Percentiles rank a stretch among this genome's conserved stretches.
Conservation (phyloP, 2,329 filamentous ascomycete species). For the Pezicula carpinea region DNA sequence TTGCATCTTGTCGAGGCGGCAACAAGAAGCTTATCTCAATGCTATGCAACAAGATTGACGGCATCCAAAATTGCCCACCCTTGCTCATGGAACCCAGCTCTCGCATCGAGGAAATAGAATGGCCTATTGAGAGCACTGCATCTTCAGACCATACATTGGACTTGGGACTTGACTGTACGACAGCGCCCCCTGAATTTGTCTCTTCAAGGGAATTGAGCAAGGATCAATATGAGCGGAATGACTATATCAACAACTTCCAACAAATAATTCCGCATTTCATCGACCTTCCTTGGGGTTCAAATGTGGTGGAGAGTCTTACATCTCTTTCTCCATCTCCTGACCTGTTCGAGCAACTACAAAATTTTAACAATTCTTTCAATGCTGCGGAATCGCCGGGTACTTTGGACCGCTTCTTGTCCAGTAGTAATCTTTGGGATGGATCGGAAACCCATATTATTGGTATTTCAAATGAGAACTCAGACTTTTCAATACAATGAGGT, state of each 20-base stretch:
- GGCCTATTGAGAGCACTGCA: background rate
- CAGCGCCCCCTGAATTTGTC: background rate
- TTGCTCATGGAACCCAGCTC: constrained; percentile 6
- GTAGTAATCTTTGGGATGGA: background rate
- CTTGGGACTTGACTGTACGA: background rate
- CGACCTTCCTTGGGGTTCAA: background rate
- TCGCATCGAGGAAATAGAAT: constrained; percentile 3
- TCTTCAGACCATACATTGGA: constrained; percentile 3
- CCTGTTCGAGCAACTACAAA: background rate
- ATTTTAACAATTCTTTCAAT: constrained; percentile 1
- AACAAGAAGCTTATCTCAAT: constrained; percentile 35
- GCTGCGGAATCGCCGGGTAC: background rate
- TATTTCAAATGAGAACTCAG: background rate
- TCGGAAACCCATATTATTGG: background rate
- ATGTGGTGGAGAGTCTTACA: background rate
- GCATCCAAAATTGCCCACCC: background rate
- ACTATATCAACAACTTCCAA: background rate
- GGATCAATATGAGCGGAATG: too few species aligned
- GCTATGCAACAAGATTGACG: constrained; percentile 23
- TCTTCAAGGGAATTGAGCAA: background rate
- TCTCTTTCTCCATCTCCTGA: background rate
- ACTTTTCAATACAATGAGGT: background rate
- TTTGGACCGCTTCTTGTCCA: background rate
- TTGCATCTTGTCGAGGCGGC: constrained; percentile 38
- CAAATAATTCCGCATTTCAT: background rate